Evolutionary conservation across 1,284 basidiomycete genomes (phyloP).

Genomic region (Moesziomyces sp.): DNA sequence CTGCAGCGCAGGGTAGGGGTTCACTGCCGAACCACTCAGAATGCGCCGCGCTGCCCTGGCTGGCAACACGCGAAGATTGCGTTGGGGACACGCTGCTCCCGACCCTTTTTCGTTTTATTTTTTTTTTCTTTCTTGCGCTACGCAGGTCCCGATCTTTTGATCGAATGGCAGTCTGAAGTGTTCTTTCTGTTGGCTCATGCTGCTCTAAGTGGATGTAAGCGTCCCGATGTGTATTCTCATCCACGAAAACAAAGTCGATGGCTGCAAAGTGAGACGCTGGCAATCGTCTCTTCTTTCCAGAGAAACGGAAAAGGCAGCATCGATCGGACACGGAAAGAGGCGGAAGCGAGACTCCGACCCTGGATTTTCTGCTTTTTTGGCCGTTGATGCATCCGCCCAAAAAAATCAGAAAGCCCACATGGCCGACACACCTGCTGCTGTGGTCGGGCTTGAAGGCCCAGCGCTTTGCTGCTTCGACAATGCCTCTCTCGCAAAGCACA

Average conservation of each 20-base stretch:
- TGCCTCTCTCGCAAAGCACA: too few relatives aligned
- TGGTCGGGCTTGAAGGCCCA: too few relatives aligned
- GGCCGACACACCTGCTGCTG: too few relatives aligned
- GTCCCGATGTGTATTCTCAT: background rate
- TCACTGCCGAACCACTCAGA: background rate
- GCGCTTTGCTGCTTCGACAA: too few relatives aligned
- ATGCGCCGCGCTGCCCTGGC: too few relatives aligned
- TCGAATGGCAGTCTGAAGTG: too few relatives aligned
- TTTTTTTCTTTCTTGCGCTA: background rate
- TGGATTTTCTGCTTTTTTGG: background rate
- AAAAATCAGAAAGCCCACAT: background rate
- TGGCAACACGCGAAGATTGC: background rate
- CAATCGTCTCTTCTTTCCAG: background rate
- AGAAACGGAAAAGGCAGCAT: background rate
- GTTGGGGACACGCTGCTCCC: background rate
- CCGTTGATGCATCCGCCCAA: background rate
- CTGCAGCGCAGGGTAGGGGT: background rate
- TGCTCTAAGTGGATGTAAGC: too few relatives aligned
- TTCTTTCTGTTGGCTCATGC: too few relatives aligned
- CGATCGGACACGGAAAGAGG: constrained; percentile 13
- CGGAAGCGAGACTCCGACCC: constrained; percentile 9
- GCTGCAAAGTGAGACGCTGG: background rate
- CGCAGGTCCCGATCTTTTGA: background rate
- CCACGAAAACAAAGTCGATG: background rate
- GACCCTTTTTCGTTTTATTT: background rate